These are phyloP conservation scores for Talaromyces islandicus DNA, from an alignment of 2,329 filamentous ascomycete genomes.

Conservation along the genomic window DNA sequence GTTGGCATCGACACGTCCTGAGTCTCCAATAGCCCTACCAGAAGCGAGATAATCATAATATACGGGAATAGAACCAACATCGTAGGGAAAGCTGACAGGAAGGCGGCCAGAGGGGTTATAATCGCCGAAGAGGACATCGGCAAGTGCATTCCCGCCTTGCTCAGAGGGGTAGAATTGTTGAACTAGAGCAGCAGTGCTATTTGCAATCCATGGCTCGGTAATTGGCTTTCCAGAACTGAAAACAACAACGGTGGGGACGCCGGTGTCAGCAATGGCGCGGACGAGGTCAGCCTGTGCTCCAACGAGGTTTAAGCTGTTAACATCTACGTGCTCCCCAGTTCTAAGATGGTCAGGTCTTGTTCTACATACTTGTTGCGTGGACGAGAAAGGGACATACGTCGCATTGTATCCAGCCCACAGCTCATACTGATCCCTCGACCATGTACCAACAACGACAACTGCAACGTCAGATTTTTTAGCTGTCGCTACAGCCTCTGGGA, in stretches of 20 bases:
- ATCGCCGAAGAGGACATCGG: constrained; percentile 68
- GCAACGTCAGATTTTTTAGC: constrained; percentile 64
- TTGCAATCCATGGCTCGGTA: not conserved
- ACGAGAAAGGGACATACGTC: constrained; percentile 35
- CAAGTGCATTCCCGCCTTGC: constrained; percentile 61
- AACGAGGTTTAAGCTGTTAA: constrained; percentile 57
- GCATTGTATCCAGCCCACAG: constrained; percentile 66
- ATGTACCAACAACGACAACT: constrained; percentile 68
- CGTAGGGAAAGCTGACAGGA: constrained; percentile 64
- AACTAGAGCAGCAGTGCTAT: constrained; percentile 21
- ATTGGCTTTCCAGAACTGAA: constrained; percentile 44
- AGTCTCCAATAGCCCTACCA: constrained; percentile 69
- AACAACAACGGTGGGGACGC: constrained; percentile 61
- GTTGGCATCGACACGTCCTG: constrained; percentile 73
- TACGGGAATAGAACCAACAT: constrained; percentile 64
- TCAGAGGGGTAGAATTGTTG: not conserved
- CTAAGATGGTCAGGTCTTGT: constrained; percentile 4
- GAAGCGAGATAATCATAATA: constrained; percentile 69
- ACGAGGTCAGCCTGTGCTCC: constrained; percentile 64
- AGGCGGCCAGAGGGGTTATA: constrained; percentile 70
- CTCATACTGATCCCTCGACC: constrained; percentile 66
- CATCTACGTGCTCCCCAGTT: constrained; percentile 67
- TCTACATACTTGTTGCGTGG: not conserved
- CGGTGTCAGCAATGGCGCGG: constrained; percentile 60
- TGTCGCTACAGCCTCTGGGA: constrained; percentile 58